A percentile compares a stretch with the other conserved stretches of the same genome.
Evolutionary conservation across 257 asterid species (phyloP).

Genomic region (Nicotiana attenuata): DNA sequence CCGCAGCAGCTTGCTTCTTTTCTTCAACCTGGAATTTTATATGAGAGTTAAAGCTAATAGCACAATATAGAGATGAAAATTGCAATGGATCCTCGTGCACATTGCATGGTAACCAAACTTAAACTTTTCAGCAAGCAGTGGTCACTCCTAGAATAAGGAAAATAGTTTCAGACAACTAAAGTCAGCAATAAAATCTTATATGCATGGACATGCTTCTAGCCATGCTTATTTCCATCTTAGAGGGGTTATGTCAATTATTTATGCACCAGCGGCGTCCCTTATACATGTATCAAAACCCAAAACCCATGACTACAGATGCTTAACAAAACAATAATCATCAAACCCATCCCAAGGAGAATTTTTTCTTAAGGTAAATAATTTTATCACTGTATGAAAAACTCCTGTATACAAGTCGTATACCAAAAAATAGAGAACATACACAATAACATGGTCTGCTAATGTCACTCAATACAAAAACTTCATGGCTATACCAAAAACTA

Average conservation of each 20-base stretch:
- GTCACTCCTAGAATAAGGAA: not conserved
- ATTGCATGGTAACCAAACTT: not conserved
- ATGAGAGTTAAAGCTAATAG: not conserved
- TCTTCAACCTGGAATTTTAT: slow-evolving; percentile 51
- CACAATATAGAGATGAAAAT: not conserved
- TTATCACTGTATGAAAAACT: not conserved
- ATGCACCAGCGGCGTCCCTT: not conserved
- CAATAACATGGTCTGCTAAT: not conserved
- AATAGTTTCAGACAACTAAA: not conserved
- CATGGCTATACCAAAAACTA: not conserved
- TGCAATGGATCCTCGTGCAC: not conserved
- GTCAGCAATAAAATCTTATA: not conserved
- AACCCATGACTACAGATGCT: not conserved
- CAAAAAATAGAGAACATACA: not conserved
- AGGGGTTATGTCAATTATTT: not conserved
- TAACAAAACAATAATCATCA: not conserved
- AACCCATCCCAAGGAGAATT: not conserved
- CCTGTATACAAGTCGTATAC: not conserved
- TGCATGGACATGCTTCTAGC: not conserved
- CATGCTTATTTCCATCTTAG: not conserved
- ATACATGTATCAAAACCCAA: not conserved
- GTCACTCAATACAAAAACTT: not conserved
- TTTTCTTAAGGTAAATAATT: not conserved
- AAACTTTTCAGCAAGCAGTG: not conserved
- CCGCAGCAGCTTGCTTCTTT: slow-evolving; percentile 96